Conservation (phyloP, 352 stramenopile species). For the Phytophthora nicotianae region DNA sequence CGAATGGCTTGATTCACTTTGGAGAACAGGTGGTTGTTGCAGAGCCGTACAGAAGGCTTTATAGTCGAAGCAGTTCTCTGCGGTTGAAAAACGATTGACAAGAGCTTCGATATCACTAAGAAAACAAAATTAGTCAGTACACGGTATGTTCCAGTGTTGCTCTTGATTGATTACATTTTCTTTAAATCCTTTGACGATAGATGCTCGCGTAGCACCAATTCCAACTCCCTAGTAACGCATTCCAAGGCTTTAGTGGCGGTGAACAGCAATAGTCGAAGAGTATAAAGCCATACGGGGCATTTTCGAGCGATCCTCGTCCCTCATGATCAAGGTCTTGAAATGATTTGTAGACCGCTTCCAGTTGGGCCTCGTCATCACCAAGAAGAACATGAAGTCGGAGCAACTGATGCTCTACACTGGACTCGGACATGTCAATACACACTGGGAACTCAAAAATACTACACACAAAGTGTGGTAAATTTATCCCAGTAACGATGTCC, state of each 20-base stretch:
- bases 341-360: constrained; percentile 25
- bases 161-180: constrained; percentile 17
- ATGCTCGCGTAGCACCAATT: constrained; percentile 9
- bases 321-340: constrained; percentile 25
- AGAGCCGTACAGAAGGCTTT: constrained; percentile 34
- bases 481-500: not conserved
- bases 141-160: no score
- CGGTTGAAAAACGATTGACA: constrained; percentile 4
- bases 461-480: not conserved
- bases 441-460: not conserved
- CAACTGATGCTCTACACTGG: constrained; percentile 18
- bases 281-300: not conserved
- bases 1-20: constrained; percentile 5
- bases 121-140: not conserved
- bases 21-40: constrained; percentile 12
- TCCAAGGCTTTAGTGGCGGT: not conserved
- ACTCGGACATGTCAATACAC: constrained; percentile 4
- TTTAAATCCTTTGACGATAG: constrained; percentile 21
- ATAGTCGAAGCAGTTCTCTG: constrained; percentile 31
- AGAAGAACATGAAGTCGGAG: constrained; percentile 31
- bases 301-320: constrained; percentile 21
- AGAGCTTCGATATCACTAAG: constrained; percentile 20
- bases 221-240: constrained; percentile 15
- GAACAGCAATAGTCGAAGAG: not conserved
- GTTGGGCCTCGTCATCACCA: constrained; percentile 57